Evolutionary conservation across 2,329 filamentous ascomycete species (phyloP).

Genomic region (Talaromyces piceae): DNA sequence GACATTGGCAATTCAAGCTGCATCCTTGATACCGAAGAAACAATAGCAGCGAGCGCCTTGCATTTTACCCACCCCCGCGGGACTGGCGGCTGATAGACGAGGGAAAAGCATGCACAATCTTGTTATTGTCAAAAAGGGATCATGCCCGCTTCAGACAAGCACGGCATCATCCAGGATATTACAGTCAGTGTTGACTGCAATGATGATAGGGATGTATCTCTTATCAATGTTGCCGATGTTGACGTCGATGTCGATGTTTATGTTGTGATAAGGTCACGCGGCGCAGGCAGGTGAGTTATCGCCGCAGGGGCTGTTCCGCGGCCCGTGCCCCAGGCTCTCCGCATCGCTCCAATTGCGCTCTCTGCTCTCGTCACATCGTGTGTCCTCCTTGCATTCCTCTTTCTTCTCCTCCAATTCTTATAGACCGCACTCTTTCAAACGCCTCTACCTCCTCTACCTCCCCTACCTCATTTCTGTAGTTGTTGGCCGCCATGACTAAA

Average conservation of each 20-base stretch:
- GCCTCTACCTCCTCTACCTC: neutral
- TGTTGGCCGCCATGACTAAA: slow-evolving; percentile 24
- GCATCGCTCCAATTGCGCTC: neutral
- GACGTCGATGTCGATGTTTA: neutral
- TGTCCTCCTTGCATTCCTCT: too few species aligned
- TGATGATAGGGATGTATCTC: too few species aligned
- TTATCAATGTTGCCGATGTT: neutral
- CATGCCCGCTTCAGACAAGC: too few species aligned
- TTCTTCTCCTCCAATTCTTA: neutral
- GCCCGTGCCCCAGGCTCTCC: neutral
- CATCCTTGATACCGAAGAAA: neutral
- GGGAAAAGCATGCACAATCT: too few species aligned
- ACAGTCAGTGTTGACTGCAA: too few species aligned
- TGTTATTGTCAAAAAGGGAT: too few species aligned
- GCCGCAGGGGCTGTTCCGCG: neutral
- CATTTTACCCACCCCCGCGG: neutral
- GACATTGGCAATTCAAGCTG: neutral
- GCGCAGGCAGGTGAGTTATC: slow-evolving; percentile 13
- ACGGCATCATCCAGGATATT: too few species aligned
- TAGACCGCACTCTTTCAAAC: neutral
- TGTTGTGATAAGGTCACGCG: slow-evolving; percentile 15
- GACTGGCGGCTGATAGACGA: neutral
- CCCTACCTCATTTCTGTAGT: neutral
- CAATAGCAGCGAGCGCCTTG: neutral
- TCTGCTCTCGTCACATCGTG: neutral